A percentile compares a stretch with the other conserved stretches of the same genome.
Conservation (phyloP, 176 grass and related monocot genomes). For the Hyparrhenia diplandra region DNA sequence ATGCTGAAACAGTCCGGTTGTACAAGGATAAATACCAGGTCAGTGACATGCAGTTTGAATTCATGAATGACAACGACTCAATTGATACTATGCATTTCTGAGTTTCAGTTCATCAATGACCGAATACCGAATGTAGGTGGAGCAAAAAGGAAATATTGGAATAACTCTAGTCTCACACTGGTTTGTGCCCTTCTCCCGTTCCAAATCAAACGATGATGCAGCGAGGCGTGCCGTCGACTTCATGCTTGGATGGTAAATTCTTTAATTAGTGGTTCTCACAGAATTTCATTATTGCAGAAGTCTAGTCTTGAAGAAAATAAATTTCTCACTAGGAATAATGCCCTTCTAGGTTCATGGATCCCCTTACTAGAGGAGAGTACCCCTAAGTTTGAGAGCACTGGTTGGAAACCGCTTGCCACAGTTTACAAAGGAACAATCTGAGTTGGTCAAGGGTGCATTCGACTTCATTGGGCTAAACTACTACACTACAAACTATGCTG, state of each 20-base stretch:
- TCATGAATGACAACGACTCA: too few species aligned
- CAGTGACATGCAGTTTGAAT: too few species aligned
- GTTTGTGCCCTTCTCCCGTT: slow-evolving; percentile 48
- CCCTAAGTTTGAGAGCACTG: slow-evolving; percentile 34
- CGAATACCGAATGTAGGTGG: slow-evolving; percentile 11
- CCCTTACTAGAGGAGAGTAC: slow-evolving; percentile 43
- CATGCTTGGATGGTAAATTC: slow-evolving; percentile 71
- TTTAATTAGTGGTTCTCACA: background rate
- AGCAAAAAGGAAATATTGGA: slow-evolving; percentile 54
- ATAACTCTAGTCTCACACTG: slow-evolving; percentile 51
- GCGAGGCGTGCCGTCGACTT: slow-evolving; percentile 49
- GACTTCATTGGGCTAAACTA: slow-evolving; percentile 73
- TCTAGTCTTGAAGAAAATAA: background rate
- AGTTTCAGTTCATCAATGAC: background rate
- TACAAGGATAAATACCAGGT: slow-evolving; percentile 71
- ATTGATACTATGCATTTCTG: too few species aligned
- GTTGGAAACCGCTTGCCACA: slow-evolving; percentile 43
- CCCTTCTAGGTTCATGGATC: slow-evolving; percentile 45
- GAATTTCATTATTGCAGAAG: background rate
- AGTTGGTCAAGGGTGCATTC: slow-evolving; percentile 45
- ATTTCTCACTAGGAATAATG: background rate
- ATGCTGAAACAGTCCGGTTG: slow-evolving; percentile 31
- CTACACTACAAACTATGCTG: slow-evolving; percentile 42
- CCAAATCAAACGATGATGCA: slow-evolving; percentile 40
- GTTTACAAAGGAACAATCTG: slow-evolving; percentile 43